Base-by-base conservation (phyloP, 169 alveolate species). In the Plasmodium relictum region DNA sequence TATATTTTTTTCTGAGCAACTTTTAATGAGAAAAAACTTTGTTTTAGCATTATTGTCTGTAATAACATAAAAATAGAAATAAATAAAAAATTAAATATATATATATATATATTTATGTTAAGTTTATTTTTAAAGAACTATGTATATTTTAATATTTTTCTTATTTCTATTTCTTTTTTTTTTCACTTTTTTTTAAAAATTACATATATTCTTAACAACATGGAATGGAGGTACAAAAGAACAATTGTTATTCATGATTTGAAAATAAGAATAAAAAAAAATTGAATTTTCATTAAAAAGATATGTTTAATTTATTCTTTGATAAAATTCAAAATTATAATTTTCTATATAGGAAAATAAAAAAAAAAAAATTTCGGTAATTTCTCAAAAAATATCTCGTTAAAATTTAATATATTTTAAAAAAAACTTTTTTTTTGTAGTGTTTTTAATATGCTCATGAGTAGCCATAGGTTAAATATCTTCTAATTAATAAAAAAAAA, bases 1-100 rank as follows among this genome's bases (percentile, higher is more conserved):
- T 14, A 92, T 88, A 52, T 89, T 74, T 20, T 88, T 88, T 24
- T 89, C 94, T 44, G 94, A 86, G 31, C 83, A 76, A 69, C 95
- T 88, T 85, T 94, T 94, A 39, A 94, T 87, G 12, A 94, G 71
- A 71, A 62, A 94, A 62, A 88, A 94, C n/a, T 62, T 74, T 42
- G 85, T 88, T 59, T 72, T 80, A 42, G 90, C 24, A 26, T 61
- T 66, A 7, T 61, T 68, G 69, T 80, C 90, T 80, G 83, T 6
- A 24, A 8, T 31, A 68, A 20, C 50, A 61, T n/a, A 45, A 78
- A 80, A 66, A 68, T 18, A 66, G 65, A 78, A 65, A 68, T 20
- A 24, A 1, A 50, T 37, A 9, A 16, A 18, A 54, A 2, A 54
- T 54, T 18, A 54, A 54, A 12, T 18, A n/a, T 41, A 50, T 71